Percentiles rank a stretch among this genome's conserved stretches.
Evolutionary conservation across 1,284 basidiomycete species (phyloP).

Genomic region (Puccinia polysora): DNA sequence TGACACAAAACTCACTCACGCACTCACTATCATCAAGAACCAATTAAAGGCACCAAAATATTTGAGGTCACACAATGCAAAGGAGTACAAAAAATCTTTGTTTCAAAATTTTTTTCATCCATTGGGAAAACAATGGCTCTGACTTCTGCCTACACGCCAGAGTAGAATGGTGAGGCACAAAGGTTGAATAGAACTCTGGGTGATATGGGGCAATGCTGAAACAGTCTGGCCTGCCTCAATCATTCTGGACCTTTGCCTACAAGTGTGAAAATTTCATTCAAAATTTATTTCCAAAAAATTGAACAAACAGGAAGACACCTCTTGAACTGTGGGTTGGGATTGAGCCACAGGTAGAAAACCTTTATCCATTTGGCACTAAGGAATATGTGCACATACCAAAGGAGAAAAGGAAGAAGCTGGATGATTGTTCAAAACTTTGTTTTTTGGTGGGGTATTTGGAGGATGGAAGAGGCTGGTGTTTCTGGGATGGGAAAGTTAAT

Average conservation of each 20-base stretch:
- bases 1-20: too few species aligned
- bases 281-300: not conserved
- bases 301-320: not conserved
- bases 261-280: not conserved
- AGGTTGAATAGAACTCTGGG: not conserved
- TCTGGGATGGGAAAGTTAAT: not conserved
- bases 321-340: not conserved
- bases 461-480: not conserved
- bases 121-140: not conserved
- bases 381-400: not conserved
- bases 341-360: not conserved
- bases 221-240: not conserved
- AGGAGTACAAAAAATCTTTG: not conserved
- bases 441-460: not conserved
- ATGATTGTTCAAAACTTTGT: not conserved
- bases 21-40: too few species aligned
- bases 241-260: not conserved
- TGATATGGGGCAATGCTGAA: not conserved
- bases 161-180: slow-evolving; percentile 4
- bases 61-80: not conserved
- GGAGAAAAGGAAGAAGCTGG: not conserved
- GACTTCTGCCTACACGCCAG: not conserved
- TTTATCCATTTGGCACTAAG: not conserved
- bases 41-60: too few species aligned
- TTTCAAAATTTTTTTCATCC: not conserved